Evolutionary conservation across 352 stramenopile species (phyloP).

Genomic region (Globisporangium barbulae): DNA sequence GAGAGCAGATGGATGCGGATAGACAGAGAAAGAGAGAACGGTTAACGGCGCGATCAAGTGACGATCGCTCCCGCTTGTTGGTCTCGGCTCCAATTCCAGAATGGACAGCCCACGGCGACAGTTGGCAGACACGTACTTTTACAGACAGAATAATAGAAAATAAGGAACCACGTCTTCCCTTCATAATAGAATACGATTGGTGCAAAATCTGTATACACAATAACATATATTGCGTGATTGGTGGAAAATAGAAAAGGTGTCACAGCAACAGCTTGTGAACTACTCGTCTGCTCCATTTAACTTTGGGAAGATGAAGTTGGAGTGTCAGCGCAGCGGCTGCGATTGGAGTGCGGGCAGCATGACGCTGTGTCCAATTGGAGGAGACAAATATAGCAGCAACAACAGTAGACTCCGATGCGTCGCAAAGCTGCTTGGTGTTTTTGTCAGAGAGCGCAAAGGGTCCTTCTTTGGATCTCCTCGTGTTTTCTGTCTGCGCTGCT

Average conservation of each 20-base stretch:
- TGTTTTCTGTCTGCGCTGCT: neutral
- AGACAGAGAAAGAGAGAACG: constrained; percentile 7
- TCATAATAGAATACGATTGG: neutral
- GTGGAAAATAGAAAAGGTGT: neutral
- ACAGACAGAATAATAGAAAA: constrained; percentile 5
- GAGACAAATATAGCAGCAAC: neutral
- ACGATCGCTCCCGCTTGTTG: constrained; percentile 3
- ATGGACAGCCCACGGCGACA: constrained; percentile 6
- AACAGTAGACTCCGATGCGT: neutral
- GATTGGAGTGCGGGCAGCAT: neutral
- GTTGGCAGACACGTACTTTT: constrained; percentile 10
- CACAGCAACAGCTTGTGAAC: too few species aligned
- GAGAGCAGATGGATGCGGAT: neutral
- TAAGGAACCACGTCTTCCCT: neutral
- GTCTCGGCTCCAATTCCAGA: constrained; percentile 15
- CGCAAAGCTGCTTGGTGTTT: neutral
- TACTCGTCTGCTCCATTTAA: constrained; percentile 1
- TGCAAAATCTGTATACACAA: neutral
- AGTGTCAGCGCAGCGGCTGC: too few species aligned
- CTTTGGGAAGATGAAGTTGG: neutral
- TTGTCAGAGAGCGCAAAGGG: neutral
- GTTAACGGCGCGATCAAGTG: neutral
- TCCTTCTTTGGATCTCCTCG: neutral
- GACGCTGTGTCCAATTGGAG: neutral
- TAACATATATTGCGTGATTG: neutral